Evolutionary conservation across 306 rosid species (phyloP).

Genomic region (Abrus precatorius): DNA sequence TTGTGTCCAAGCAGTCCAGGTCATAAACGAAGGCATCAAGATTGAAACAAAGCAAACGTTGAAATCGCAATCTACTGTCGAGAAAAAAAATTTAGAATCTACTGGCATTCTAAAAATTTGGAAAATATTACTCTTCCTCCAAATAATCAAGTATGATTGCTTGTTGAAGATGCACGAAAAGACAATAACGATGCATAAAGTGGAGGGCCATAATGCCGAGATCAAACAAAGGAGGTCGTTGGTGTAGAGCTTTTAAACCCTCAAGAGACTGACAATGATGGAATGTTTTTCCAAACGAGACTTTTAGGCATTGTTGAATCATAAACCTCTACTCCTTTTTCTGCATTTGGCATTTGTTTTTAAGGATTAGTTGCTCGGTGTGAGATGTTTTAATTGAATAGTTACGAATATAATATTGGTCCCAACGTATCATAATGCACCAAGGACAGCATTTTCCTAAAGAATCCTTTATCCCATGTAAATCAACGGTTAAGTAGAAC

Average conservation of each 20-base stretch:
- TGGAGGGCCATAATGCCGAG: conserved; percentile 32
- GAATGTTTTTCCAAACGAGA: conserved; percentile 43
- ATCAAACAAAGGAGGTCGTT: conserved; percentile 40
- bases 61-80: background rate
- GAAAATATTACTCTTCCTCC: background rate
- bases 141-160: conserved; percentile 41
- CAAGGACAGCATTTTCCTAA: background rate
- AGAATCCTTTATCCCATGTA: conserved; percentile 1
- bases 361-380: conserved; percentile 12
- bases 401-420: conserved; percentile 30
- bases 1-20: background rate
- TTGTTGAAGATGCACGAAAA: conserved; percentile 32
- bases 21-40: conserved; percentile 7
- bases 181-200: conserved; percentile 40
- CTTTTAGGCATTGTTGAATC: conserved; percentile 19
- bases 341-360: conserved; percentile 42
- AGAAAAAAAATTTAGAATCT: too few relatives aligned
- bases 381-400: conserved; percentile 43
- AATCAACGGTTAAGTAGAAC: background rate
- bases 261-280: conserved; percentile 43
- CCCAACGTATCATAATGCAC: background rate
- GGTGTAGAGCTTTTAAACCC: conserved; percentile 47
- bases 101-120: background rate
- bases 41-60: background rate
- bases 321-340: conserved; percentile 19